Evolutionary conservation across 768 basidiomycete genomes (phyloP).

Genomic region (Phylloporus scabripes): DNA sequence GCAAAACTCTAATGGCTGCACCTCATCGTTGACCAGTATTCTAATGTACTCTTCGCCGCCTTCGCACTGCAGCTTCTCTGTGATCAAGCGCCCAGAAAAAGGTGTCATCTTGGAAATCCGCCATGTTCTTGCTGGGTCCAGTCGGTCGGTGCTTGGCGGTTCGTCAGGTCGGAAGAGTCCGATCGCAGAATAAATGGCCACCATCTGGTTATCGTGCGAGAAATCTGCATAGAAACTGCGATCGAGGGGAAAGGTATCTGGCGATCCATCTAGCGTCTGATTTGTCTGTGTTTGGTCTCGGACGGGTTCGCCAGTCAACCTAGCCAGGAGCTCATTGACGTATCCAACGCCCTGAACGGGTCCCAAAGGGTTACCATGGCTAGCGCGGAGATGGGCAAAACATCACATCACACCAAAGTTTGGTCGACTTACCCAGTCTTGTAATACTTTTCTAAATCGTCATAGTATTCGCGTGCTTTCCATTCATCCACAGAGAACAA

Average conservation of each 20-base stretch:
- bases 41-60: slow-evolving; percentile 47
- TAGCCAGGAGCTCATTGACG: slow-evolving; percentile 80
- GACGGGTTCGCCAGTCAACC: slow-evolving; percentile 61
- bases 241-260: slow-evolving; percentile 66
- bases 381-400: slow-evolving; percentile 21
- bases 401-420: background rate
- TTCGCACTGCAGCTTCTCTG: slow-evolving; percentile 58
- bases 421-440: slow-evolving; percentile 52
- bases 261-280: slow-evolving; percentile 57
- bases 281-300: slow-evolving; percentile 72
- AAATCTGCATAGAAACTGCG: slow-evolving; percentile 71
- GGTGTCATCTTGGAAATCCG: slow-evolving; percentile 58
- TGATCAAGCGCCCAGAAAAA: slow-evolving; percentile 69
- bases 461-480: slow-evolving; percentile 58
- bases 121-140: slow-evolving; percentile 41
- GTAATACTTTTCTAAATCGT: slow-evolving; percentile 78
- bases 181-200: slow-evolving; percentile 64
- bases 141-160: slow-evolving; percentile 10
- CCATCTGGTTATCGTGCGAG: slow-evolving; percentile 82
- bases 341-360: slow-evolving; percentile 83
- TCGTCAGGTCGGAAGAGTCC: slow-evolving; percentile 44
- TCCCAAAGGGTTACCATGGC: slow-evolving; percentile 65
- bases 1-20: slow-evolving; percentile 62
- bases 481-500: slow-evolving; percentile 67
- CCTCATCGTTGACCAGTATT: slow-evolving; percentile 72